Evolutionary conservation across 2,329 filamentous ascomycete species (phyloP).

Genomic region (Fonsecaea erecta): DNA sequence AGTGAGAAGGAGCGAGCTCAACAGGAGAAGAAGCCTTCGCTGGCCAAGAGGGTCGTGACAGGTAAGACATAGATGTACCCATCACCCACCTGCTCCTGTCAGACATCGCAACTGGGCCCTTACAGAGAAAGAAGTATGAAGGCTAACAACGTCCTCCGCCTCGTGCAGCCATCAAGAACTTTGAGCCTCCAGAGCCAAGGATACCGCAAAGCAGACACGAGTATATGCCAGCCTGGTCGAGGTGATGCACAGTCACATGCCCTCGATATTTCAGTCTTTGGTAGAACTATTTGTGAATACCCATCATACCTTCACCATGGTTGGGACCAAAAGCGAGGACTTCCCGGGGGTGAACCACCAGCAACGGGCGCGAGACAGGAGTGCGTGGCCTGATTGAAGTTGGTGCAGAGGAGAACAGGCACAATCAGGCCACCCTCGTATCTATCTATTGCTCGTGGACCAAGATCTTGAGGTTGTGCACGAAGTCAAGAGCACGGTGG

Average conservation of each 20-base stretch:
- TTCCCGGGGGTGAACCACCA: neutral
- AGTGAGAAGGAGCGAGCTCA: slow-evolving; percentile 25
- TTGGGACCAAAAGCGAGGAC: neutral
- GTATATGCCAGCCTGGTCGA: slow-evolving; percentile 21
- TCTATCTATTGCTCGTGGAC: neutral
- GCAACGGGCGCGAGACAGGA: neutral
- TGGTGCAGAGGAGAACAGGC: neutral
- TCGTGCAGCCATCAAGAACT: slow-evolving; percentile 27
- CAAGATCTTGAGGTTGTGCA: neutral
- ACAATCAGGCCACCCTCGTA: neutral
- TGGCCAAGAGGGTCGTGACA: slow-evolving; percentile 23
- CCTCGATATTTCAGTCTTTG: neutral
- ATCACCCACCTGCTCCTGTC: neutral
- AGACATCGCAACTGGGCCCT: too few relatives aligned
- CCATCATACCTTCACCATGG: neutral
- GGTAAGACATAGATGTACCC: slow-evolving; percentile 10
- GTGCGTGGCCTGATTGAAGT: neutral
- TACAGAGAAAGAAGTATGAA: too few relatives aligned
- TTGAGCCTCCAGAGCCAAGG: slow-evolving; percentile 27
- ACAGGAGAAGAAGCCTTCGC: slow-evolving; percentile 16
- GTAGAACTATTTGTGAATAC: neutral
- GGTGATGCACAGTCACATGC: neutral
- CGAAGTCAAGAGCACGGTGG: neutral
- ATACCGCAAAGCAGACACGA: slow-evolving; percentile 20
- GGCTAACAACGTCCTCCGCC: neutral